A percentile compares a stretch with the other conserved stretches of the same genome.
Evolutionary conservation across 331 rosid genomes (phyloP).

Genomic region (Saraca asoca): DNA sequence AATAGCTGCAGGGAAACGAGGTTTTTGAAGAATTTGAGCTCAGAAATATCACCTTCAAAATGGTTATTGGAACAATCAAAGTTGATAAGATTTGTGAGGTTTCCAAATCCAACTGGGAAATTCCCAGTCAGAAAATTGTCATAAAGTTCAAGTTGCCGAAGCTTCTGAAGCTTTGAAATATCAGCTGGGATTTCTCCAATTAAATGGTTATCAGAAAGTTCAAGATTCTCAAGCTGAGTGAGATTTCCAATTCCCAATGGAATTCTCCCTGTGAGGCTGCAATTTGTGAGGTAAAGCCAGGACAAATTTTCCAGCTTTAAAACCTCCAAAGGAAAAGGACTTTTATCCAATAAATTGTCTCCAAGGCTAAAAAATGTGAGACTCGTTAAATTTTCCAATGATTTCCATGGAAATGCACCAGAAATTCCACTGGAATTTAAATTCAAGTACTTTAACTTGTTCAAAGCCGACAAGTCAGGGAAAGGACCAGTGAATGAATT

Average conservation of each 20-base stretch:
- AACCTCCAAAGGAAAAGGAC: slow-evolving; percentile 59
- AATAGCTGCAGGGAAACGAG: slow-evolving; percentile 67
- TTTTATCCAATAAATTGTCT: slow-evolving; percentile 53
- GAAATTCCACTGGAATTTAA: slow-evolving; percentile 63
- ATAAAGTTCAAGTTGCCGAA: slow-evolving; percentile 66
- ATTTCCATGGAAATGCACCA: slow-evolving; percentile 88
- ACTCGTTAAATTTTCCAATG: slow-evolving; percentile 60
- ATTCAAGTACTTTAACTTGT: slow-evolving; percentile 50
- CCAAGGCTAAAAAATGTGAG: slow-evolving; percentile 73
- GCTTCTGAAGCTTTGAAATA: slow-evolving; percentile 57
- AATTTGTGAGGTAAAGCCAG: slow-evolving; percentile 83
- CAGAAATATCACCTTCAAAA: slow-evolving; percentile 76
- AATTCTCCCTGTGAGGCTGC: slow-evolving; percentile 62
- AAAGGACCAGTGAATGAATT: slow-evolving; percentile 60
- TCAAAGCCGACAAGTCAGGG: slow-evolving; percentile 70
- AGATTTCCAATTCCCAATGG: slow-evolving; percentile 78
- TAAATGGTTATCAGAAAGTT: slow-evolving; percentile 62
- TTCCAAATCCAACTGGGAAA: slow-evolving; percentile 64
- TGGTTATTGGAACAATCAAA: slow-evolving; percentile 63
- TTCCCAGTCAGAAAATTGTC: slow-evolving; percentile 57
- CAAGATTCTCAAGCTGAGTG: slow-evolving; percentile 60
- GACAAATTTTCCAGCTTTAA: slow-evolving; percentile 62
- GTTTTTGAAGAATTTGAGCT: slow-evolving; percentile 54
- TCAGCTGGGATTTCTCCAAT: slow-evolving; percentile 65
- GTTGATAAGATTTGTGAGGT: slow-evolving; percentile 56